Evolutionary conservation across 371 early-diverging fungal species (phyloP), one percentile per base, ranked within the genome.

Genomic region (Lichtheimia ornata): DNA sequence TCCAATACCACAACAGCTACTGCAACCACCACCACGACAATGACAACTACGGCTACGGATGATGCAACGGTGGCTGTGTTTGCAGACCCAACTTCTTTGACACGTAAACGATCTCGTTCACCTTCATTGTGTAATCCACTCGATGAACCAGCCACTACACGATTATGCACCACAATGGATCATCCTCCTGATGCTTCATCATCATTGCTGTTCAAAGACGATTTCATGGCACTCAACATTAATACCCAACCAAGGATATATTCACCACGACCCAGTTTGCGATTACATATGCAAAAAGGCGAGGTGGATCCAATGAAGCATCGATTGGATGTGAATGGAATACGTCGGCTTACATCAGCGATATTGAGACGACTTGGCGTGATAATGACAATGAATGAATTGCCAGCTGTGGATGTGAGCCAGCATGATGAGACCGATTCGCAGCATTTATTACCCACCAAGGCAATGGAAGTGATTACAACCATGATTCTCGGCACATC

Each of bases 401-500:
- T 77, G 11, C 74, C 78, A 0, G 17, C 54, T 14, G 72, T 77
- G 2, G 67, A 72, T 14, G 63, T 74, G 14, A 64, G 58, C 9
- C 70, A 69, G 15, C 63, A 65, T 1, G 49, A 60, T n/a, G 53
- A 64, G 0, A 72, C 60, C 0, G 78, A 77, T 56, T 74, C 78
- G 0, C 73, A 70, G 9, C 78, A 74, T 27, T 69, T 77, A 0
- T 56, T 77, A n/a, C 78, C 78, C 0, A 63, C 69, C 7, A 68
- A 71, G 2, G 78, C 78, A 1, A 77, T 77, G 78, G 74, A 74
- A 40, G 47, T 77, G 12, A 72, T 77, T 24, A 77, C 78, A 1
- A 66, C 72, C 18, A 77, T 77, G 78, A 74, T 77, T 11, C 44
- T 77, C 24, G 78, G 78, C 1, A 77, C 78, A 6, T 77, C 78